Conservation (phyloP, 495 filamentous ascomycete genomes). For the Aspergillus homomorphus region DNA sequence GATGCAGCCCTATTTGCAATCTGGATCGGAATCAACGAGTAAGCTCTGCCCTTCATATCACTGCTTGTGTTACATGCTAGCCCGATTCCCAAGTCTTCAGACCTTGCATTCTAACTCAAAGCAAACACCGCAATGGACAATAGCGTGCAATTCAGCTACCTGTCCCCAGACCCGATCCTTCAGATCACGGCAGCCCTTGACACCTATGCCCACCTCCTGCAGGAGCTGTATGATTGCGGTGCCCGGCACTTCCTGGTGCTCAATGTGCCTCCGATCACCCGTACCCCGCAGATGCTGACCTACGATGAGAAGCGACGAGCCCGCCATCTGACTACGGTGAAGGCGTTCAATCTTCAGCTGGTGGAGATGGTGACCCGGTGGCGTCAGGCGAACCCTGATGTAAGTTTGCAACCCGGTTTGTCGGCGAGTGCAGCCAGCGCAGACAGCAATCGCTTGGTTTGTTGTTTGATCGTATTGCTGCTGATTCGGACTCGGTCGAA, state of each 20-base stretch:
- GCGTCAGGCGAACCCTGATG: neutral
- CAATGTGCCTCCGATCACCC: conserved; percentile 62
- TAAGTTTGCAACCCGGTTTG: too few relatives aligned
- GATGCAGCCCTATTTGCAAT: conserved; percentile 56
- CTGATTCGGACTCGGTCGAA: too few relatives aligned
- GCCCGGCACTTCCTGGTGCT: conserved; percentile 66
- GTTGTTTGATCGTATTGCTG: too few relatives aligned
- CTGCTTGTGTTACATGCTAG: neutral
- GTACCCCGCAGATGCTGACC: conserved; percentile 17
- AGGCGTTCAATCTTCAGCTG: neutral
- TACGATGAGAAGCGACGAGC: neutral
- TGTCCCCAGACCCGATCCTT: neutral
- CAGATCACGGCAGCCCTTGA: neutral
- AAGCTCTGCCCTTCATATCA: neutral
- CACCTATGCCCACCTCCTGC: conserved; percentile 7
- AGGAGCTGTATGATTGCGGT: conserved; percentile 52
- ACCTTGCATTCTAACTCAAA: neutral
- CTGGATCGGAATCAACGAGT: conserved; percentile 72
- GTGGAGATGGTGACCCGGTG: neutral
- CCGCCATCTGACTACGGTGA: neutral
- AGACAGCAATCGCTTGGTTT: too few relatives aligned
- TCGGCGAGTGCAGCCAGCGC: too few relatives aligned
- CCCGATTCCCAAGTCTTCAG: neutral
- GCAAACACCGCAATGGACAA: neutral
- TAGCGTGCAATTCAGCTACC: neutral